Evolutionary conservation across 2,329 filamentous ascomycete genomes (phyloP).

Genomic region (Aspergillus novoparasiticus): DNA sequence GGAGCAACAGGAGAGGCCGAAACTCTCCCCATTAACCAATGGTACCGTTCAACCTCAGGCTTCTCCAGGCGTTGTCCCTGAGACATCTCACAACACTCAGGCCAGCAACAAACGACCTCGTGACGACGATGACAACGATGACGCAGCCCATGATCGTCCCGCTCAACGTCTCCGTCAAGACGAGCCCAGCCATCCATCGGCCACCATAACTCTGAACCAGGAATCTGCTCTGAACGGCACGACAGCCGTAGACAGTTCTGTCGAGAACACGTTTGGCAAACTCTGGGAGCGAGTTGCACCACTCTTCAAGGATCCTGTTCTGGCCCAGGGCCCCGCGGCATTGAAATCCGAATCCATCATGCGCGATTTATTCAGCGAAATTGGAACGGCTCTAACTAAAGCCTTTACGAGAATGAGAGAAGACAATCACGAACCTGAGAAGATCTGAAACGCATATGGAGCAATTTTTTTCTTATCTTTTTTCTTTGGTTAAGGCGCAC

Average conservation of each 20-base stretch:
- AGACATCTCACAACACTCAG: neutral
- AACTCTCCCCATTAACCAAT: neutral
- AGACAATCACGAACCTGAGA: constrained; percentile 5
- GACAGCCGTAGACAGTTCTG: constrained; percentile 9
- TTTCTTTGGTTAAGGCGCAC: neutral
- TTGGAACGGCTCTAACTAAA: constrained; percentile 18
- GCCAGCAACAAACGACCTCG: constrained; percentile 15
- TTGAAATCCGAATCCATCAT: constrained; percentile 21
- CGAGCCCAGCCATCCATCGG: constrained; percentile 8
- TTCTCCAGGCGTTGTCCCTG: neutral
- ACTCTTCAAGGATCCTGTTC: constrained; percentile 13
- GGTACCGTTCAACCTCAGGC: neutral
- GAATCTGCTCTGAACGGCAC: constrained; percentile 1
- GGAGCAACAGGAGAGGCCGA: neutral
- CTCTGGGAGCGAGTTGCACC: constrained; percentile 20
- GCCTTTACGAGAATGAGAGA: constrained; percentile 19
- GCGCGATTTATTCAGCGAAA: constrained; percentile 22
- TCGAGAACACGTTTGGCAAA: constrained; percentile 18
- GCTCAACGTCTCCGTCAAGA: constrained; percentile 16
- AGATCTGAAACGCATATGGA: neutral
- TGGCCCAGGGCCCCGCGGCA: constrained; percentile 11
- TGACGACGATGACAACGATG: constrained; percentile 16
- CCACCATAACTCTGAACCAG: constrained; percentile 5
- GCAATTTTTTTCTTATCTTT: neutral
- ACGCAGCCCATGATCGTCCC: constrained; percentile 13